Evolutionary conservation across 257 asterid genomes (phyloP).

Genomic region (Fraxinus excelsior): DNA sequence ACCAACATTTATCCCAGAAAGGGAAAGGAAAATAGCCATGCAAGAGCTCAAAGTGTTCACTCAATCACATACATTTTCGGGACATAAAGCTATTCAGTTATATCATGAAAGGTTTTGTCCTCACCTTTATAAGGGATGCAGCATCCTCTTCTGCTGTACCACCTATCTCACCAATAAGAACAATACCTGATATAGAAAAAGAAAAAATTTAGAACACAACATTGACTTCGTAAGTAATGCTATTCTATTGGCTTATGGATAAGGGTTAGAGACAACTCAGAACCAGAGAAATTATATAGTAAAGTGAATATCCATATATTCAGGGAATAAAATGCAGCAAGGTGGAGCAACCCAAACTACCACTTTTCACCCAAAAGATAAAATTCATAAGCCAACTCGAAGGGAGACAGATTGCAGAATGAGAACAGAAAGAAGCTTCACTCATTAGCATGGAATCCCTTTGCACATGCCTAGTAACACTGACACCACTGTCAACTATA

Average conservation of each 20-base stretch:
- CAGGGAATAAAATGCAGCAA: not conserved
- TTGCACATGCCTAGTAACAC: not conserved
- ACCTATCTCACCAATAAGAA: conserved; percentile 96
- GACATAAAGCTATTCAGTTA: not conserved
- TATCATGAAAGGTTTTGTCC: conserved; percentile 10
- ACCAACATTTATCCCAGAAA: not conserved
- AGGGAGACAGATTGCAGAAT: not conserved
- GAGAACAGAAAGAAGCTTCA: not conserved
- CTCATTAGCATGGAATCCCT: not conserved
- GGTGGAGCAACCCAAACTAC: not conserved
- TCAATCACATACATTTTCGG: not conserved
- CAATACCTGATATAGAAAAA: conserved; percentile 58
- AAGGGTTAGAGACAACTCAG: not conserved
- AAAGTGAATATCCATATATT: not conserved
- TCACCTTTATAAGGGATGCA: conserved; percentile 91
- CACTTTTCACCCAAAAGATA: not conserved
- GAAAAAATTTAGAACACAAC: conserved; percentile 19
- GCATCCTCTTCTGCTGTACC: conserved; percentile 99
- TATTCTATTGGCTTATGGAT: not conserved
- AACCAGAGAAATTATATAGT: not conserved
- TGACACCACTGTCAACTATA: not conserved
- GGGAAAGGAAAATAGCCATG: conserved; percentile 11
- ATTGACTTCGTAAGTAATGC: not conserved
- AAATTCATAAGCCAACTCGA: not conserved
- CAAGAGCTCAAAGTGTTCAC: not conserved